Conservation (phyloP, 257 asterid genomes). For the Lycium ferocissimum region DNA sequence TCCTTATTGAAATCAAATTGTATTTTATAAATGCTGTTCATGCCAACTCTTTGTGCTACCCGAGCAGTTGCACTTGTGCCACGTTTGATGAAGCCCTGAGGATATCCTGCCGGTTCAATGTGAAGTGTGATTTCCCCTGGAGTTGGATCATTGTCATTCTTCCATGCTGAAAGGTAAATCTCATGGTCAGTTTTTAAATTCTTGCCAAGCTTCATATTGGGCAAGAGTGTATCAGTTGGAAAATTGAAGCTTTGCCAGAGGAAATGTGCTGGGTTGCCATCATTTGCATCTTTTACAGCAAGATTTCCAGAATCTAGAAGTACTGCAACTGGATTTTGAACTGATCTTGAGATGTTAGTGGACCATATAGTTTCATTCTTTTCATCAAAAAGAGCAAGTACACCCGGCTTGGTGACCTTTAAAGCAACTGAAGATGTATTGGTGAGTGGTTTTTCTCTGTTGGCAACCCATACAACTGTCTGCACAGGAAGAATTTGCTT, state of each 20-base stretch:
- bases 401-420: constrained; percentile 18
- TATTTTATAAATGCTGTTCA: not conserved
- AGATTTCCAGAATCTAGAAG: constrained; percentile 50
- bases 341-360: constrained; percentile 22
- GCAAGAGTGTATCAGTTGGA: constrained; percentile 41
- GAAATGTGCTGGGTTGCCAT: constrained; percentile 30
- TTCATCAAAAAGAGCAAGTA: constrained; percentile 23
- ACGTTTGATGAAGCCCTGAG: constrained; percentile 37
- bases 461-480: constrained; percentile 29
- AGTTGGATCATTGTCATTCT: constrained; percentile 48
- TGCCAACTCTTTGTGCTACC: not conserved
- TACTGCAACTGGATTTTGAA: constrained; percentile 34
- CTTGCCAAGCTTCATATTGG: constrained; percentile 45
- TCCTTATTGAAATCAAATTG: constrained; percentile 9
- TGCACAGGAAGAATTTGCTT: not conserved
- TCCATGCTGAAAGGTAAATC: constrained; percentile 43
- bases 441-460: constrained; percentile 16
- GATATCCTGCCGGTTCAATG: constrained; percentile 50
- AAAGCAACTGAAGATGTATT: constrained; percentile 23
- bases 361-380: constrained; percentile 35
- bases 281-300: constrained; percentile 43
- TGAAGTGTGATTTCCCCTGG: constrained; percentile 36
- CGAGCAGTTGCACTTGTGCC: not conserved
- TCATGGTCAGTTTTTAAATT: constrained; percentile 40
- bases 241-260: constrained; percentile 47